Evolutionary conservation across 2,329 filamentous ascomycete species (phyloP), one percentile per base, ranked within the genome.

Genomic region (Hypoxylon sp.): DNA sequence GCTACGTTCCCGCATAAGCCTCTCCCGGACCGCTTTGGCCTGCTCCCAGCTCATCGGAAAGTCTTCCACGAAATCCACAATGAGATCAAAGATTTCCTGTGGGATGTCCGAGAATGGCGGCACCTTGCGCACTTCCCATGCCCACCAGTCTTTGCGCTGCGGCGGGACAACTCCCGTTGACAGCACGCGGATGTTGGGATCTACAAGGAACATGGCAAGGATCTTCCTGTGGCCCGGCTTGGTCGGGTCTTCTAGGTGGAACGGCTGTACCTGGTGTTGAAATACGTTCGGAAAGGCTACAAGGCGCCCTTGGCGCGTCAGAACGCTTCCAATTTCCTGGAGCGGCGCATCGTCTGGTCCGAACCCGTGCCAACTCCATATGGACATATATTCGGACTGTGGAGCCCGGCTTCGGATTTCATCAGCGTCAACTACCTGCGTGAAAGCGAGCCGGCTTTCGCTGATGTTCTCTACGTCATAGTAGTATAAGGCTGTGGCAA

Each of bases 401-500:
- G 78, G 56, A 59, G 67, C 70, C 0, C 72, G 45, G 36, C 63
- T 43, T 1, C 21, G 23, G 2, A 80, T 51, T 0, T 79, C 70
- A 48, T 80, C 72, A n/a, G 51, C 25, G 28, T 82, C 73, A 13
- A 81, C 73, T 0, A 72, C 64, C 14, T 84, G 84, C 7, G 80
- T 84, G 73, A 91, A 89, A 2, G 79, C 77, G 4, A 91, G 80
- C 3, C 72, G 73, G 50, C 81, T 82, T 1, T 85, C 80, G 0
- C 84, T 85, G 55, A 91, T 84, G 75, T 92, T 92, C 0, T 88
- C 83, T 49, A 75, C 79, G 65, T 89, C 86, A 70, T 87, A 87
- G 75, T 89, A 89, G 76, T 89, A 89, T 17, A 91, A 79, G 0
- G 89, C 86, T 0, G 88, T 89, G 0, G 88, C 88, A 69, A 84